Conservation (phyloP, 2,329 filamentous ascomycete species). For the Fusarium sulawesiense region DNA sequence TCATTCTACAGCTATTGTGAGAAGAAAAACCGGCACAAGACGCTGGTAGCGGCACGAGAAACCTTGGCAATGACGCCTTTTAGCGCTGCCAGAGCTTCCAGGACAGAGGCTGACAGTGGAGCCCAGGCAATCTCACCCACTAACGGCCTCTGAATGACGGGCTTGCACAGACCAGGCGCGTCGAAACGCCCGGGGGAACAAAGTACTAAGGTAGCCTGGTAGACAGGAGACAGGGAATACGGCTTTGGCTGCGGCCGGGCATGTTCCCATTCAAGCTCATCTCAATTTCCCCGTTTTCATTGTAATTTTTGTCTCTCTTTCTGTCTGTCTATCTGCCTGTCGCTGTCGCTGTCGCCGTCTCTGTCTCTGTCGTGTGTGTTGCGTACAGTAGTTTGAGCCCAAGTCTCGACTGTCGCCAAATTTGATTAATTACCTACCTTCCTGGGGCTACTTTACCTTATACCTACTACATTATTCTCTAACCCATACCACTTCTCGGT, state of each 20-base stretch:
- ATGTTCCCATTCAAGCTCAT: slow-evolving; percentile 8
- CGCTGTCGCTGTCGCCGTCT: background rate
- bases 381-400: background rate
- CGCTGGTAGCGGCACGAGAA: slow-evolving; percentile 12
- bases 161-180: slow-evolving; percentile 31
- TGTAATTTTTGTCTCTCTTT: background rate
- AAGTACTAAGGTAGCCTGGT: background rate
- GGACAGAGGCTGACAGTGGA: background rate
- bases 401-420: slow-evolving; percentile 1
- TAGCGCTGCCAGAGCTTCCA: slow-evolving; percentile 33
- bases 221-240: background rate
- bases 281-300: slow-evolving; percentile 18
- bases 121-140: slow-evolving; percentile 18
- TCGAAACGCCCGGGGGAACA: slow-evolving; percentile 28
- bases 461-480: background rate
- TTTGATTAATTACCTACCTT: background rate
- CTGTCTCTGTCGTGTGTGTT: slow-evolving; percentile 10
- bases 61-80: slow-evolving; percentile 33
- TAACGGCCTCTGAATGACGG: slow-evolving; percentile 33
- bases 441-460: background rate
- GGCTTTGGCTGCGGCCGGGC: background rate
- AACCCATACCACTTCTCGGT: background rate
- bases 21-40: slow-evolving; percentile 16
- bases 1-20: slow-evolving; percentile 16
- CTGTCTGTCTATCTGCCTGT: background rate